These are phyloP conservation scores for Thermomucor indicae-seudaticae DNA, from an alignment of 371 early-diverging fungal species.

Conservation along the genomic window DNA sequence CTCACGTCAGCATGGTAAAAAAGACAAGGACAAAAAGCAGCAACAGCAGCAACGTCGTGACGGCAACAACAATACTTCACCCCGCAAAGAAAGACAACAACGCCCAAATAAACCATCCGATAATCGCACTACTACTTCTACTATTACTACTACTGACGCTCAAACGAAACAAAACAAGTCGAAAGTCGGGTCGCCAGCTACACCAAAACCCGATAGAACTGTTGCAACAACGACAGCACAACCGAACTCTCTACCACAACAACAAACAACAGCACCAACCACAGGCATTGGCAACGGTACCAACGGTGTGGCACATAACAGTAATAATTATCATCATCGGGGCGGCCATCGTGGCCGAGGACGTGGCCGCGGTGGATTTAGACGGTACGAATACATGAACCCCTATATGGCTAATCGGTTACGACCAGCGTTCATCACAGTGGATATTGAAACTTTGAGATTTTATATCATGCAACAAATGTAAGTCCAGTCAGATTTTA, in stretches of 20 bases:
- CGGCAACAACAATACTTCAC: constrained; percentile 5
- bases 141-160: background rate
- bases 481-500: constrained; percentile 1
- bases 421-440: constrained; percentile 33
- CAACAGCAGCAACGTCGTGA: constrained; percentile 8
- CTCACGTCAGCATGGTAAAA: constrained; percentile 7
- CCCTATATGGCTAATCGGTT: background rate
- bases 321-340: background rate
- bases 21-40: background rate
- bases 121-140: background rate
- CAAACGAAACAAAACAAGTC: background rate
- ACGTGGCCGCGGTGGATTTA: background rate
- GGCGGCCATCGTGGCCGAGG: background rate
- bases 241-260: background rate
- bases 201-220: background rate
- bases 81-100: too few species aligned
- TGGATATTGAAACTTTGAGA: constrained; percentile 43
- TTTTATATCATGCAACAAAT: constrained; percentile 58
- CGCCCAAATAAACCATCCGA: too few species aligned
- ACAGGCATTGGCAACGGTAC: background rate
- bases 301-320: background rate
- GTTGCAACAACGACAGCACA: background rate
- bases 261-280: too few species aligned
- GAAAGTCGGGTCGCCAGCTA: background rate
- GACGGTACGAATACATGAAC: constrained; percentile 2